Percentiles rank a stretch among this genome's conserved stretches.
These are phyloP conservation scores for Trametes cinnabarina DNA, from an alignment of 768 basidiomycete species.

Conservation along the genomic window DNA sequence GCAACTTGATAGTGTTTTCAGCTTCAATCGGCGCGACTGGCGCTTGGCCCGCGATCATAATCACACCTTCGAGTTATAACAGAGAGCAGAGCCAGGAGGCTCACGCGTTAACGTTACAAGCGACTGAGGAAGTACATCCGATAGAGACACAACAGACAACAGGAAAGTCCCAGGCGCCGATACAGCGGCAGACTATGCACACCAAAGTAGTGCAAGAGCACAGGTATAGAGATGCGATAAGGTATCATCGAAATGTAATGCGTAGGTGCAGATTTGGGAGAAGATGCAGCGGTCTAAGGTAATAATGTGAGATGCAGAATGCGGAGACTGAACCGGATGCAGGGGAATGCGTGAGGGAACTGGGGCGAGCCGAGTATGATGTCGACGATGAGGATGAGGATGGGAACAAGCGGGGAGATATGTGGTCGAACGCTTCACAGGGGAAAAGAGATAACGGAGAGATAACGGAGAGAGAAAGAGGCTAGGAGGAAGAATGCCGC, in stretches of 20 bases:
- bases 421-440: background rate
- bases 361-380: background rate
- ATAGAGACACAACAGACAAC: background rate
- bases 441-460: background rate
- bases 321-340: background rate
- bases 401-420: background rate
- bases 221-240: background rate
- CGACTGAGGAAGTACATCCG: background rate
- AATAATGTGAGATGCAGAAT: background rate
- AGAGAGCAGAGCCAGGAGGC: no score
- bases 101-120: background rate
- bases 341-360: no score
- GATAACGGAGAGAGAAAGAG: no score
- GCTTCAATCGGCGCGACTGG: no score
- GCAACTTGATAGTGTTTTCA: background rate
- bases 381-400: background rate
- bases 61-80: no score
- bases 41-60: no score
- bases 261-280: background rate
- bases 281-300: background rate
- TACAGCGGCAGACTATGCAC: background rate
- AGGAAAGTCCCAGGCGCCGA: background rate
- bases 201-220: background rate
- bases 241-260: background rate
- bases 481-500: no score